These are phyloP conservation scores for Acanthamoeba culbertsoni DNA, from an alignment of 208 protist genomes.

Conservation along the genomic window DNA sequence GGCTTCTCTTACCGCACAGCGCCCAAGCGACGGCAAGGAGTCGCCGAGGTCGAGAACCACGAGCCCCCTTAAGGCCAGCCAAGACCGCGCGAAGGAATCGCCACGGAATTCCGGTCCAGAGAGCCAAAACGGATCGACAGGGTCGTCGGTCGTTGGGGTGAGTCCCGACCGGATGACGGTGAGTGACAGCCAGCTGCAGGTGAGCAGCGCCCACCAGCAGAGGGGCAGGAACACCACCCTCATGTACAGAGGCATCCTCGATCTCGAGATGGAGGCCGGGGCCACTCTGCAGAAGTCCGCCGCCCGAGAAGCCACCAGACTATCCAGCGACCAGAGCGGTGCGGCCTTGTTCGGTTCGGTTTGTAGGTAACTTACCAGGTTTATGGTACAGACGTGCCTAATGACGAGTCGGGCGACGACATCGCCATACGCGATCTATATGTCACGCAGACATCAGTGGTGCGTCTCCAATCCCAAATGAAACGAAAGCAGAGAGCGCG, in stretches of 20 bases:
- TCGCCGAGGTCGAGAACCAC: background rate
- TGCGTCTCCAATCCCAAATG: no score
- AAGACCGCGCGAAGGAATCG: background rate
- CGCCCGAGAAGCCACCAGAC: background rate
- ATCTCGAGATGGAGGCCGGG: background rate
- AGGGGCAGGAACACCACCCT: background rate
- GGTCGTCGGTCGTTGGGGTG: no score
- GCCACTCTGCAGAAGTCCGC: background rate
- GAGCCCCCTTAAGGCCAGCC: background rate
- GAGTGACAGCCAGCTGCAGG: background rate
- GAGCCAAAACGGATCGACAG: background rate
- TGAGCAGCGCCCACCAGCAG: background rate
- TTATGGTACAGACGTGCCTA: background rate
- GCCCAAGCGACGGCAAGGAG: background rate
- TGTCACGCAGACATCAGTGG: background rate
- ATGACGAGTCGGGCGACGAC: background rate
- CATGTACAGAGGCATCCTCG: background rate
- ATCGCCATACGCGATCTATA: background rate
- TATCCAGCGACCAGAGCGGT: background rate
- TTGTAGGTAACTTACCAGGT: no score
- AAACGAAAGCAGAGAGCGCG: background rate
- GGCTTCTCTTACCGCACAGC: background rate
- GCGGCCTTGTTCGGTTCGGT: no score
- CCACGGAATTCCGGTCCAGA: background rate
- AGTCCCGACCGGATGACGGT: background rate